Base-by-base conservation (phyloP, 148 eudicot genomes). In the Polygonum aviculare region DNA sequence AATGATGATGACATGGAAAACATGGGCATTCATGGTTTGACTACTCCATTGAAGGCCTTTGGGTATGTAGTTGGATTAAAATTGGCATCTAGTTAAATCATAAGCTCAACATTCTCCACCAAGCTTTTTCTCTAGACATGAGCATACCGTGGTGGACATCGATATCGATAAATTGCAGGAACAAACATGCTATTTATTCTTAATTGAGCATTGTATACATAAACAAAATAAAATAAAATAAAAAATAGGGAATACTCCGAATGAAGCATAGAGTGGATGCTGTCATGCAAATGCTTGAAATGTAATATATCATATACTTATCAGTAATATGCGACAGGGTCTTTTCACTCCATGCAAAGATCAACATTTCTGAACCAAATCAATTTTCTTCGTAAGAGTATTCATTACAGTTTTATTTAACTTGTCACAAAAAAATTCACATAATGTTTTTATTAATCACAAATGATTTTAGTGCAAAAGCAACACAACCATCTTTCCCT, bases 41-140 rank as follows among this genome's bases (percentile, higher is more conserved):
- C 93, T 87, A 89, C 93, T 36, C 99, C 99, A n/a, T 63, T 96
- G 39, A 96, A 93, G 88, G 94, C 98, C 60, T 96, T 93, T 79
- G 99, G 99, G 97, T 94, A 78, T 75, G 80, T 81, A 52, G 36
- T n/a, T n/a, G 16, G 55, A 51, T 54, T 22, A 54, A 11, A 48
- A 60, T 21, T 21, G 33, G 15, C 67, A 22, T 60, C 14, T 60
- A 60, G 26, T 57, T 21, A 8, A n/a, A 57, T 21, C 63, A 57
- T 21, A 57, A 21, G 7, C 63, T 60, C 33, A 60, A 9, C 67
- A 22, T 11, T 59, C 12, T 59, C 67, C 22, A 59, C 36, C 67
- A 59, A 59, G 35, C 1, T 10, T 59, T 59, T 59, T 19, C 67
- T 59, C 26, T 59, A 1, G 67, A 4, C 14, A 14, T n/a, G 36